A percentile compares a stretch with the other conserved stretches of the same genome.
Evolutionary conservation across 2,329 filamentous ascomycete species (phyloP).

Genomic region (Hymenoscyphus infarciens): DNA sequence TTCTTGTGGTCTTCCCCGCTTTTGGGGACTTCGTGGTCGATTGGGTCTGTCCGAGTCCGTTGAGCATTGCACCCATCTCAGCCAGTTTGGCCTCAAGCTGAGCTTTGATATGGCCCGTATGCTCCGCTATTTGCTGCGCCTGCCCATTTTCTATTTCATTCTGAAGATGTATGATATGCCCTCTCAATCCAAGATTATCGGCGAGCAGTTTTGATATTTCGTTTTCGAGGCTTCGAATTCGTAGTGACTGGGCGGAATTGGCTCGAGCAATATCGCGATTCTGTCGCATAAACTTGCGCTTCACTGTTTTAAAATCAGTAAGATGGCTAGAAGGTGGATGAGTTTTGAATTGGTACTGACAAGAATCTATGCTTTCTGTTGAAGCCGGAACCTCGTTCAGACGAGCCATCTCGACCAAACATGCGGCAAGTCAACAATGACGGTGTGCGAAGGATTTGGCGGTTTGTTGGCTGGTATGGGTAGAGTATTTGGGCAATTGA

Average conservation of each 20-base stretch:
- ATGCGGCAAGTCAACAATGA: slow-evolving; percentile 26
- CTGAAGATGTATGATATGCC: slow-evolving; percentile 67
- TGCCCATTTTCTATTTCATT: slow-evolving; percentile 61
- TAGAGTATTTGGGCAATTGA: neutral
- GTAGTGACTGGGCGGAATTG: slow-evolving; percentile 73
- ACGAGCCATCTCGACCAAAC: slow-evolving; percentile 60
- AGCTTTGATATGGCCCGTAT: slow-evolving; percentile 65
- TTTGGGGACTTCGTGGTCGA: slow-evolving; percentile 47
- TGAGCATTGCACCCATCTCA: slow-evolving; percentile 66
- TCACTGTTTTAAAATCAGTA: slow-evolving; percentile 50
- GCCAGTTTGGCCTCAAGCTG: slow-evolving; percentile 69
- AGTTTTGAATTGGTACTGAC: slow-evolving; percentile 44
- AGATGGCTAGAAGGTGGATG: neutral
- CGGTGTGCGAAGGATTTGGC: slow-evolving; percentile 4
- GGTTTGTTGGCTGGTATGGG: neutral
- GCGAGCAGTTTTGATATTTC: slow-evolving; percentile 71
- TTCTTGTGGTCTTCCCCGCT: slow-evolving; percentile 33
- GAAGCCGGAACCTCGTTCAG: slow-evolving; percentile 71
- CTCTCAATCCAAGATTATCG: slow-evolving; percentile 73
- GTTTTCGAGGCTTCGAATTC: slow-evolving; percentile 72
- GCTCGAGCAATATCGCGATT: slow-evolving; percentile 78
- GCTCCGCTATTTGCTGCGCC: slow-evolving; percentile 57
- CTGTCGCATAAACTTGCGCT: slow-evolving; percentile 74
- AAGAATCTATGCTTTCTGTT: slow-evolving; percentile 66
- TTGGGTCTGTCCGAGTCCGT: slow-evolving; percentile 59